Percentiles rank a stretch among this genome's conserved stretches.
Evolutionary conservation across 192 early-diverging fungal genomes (phyloP).

Genomic region (Rhizophlyctis rosea): DNA sequence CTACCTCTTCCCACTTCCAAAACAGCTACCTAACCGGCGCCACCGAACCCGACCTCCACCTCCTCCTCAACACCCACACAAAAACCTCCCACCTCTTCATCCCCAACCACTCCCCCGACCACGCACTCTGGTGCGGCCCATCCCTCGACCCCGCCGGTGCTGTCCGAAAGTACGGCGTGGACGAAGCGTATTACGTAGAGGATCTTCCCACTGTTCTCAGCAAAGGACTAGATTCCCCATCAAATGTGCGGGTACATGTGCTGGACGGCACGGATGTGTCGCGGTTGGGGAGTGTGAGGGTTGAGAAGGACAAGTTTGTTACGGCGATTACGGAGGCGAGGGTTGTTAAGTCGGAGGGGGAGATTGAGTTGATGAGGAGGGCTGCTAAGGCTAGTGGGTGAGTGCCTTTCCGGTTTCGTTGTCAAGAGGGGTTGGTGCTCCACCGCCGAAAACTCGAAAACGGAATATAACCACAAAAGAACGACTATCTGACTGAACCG

Average conservation of each 20-base stretch:
- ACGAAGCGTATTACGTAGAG: constrained; percentile 61
- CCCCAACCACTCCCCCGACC: constrained; percentile 57
- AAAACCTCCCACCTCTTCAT: constrained; percentile 62
- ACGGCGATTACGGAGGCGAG: constrained; percentile 74
- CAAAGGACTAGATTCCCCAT: constrained; percentile 34
- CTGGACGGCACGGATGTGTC: constrained; percentile 37
- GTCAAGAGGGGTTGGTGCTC: too few species aligned
- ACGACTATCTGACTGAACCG: constrained; percentile 1
- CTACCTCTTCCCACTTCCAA: constrained; percentile 53
- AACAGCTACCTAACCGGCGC: constrained; percentile 83
- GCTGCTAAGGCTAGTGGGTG: constrained; percentile 68
- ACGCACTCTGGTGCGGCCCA: constrained; percentile 82
- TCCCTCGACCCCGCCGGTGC: constrained; percentile 44
- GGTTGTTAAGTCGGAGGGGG: constrained; percentile 73
- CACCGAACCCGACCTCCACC: constrained; percentile 67
- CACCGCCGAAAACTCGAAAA: too few species aligned
- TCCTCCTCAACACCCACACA: constrained; percentile 65
- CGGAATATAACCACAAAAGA: too few species aligned
- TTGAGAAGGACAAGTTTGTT: constrained; percentile 9
- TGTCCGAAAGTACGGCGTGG: constrained; percentile 62
- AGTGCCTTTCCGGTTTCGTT: background rate
- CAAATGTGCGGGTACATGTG: constrained; percentile 38
- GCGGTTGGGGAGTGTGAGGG: constrained; percentile 8
- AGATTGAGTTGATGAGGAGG: constrained; percentile 73
- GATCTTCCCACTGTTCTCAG: constrained; percentile 50